Base-by-base conservation (phyloP, 768 basidiomycete species). In the Rhodotorula toruloides region DNA sequence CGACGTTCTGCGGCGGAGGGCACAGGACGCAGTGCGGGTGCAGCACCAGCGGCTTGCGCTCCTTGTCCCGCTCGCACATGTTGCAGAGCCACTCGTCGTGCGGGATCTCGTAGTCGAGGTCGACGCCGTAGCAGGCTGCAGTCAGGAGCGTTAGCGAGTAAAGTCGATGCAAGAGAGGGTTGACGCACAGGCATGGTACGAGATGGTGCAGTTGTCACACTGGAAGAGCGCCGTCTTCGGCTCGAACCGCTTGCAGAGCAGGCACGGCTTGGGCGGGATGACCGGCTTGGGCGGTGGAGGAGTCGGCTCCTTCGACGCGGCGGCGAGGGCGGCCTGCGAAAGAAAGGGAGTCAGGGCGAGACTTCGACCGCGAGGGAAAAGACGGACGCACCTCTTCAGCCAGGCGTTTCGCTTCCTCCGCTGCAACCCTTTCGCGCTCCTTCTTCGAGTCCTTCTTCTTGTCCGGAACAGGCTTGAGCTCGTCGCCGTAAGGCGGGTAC, bases 11-110 rank as follows among this genome's bases (percentile, higher is more conserved):
- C 14, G 61, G 54, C 14, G 46, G 16, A 9, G 72, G 72, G 43
- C 72, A 73, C 22, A 70, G 65, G 16, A 70, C 59, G 63, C 72
- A 73, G 31, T 50, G 46, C 25, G 64, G 62, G 42, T 61, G 65
- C 65, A 60, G 53, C 4, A 27, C 17, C 2, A 69, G 60, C 12
- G 40, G 44, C 4, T 32, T 50, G 13, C 36, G 55, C 16, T 34
- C 16, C 43, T 61, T 14, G 7, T 65, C 56, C 19, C 54, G 56
- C 27, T 65, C 68, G 69, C 74, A 75, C 6, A 73, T 54, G 32
- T 75, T 71, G 67, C 74, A 75, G 16, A 54, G 49, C 73, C 73
- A 75, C 7, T 67, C 61, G 27, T 71, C 60, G 31, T 54, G 36
- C 22, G 61, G 53, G 25, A 19, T n/a, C 16, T 55, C 40, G 29